Base-by-base conservation (phyloP, 352 stramenopile genomes). In the Phytophthora multivora region DNA sequence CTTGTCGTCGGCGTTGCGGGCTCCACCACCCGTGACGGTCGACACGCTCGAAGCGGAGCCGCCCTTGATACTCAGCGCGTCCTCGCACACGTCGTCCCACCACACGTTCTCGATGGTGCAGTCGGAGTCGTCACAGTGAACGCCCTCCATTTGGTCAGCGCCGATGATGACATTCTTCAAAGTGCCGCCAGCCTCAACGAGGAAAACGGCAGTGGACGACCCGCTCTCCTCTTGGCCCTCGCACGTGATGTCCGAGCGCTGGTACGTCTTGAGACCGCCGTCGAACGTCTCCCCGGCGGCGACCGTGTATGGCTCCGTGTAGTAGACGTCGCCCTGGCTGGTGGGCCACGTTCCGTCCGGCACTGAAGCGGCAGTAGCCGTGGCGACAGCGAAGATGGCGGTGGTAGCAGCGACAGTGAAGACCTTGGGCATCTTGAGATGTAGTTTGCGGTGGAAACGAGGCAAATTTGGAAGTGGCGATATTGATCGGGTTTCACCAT, bases 111-210 rank as follows among this genome's bases (percentile, higher is more conserved):
- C 35, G 5, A 40, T 40, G 35, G 35, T 40, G 35, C 35, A 40
- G 35, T 40, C 35, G 4, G 35, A 40, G 13, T 40, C 45, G 19
- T 64, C 51, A 40, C 63, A 72, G 57, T 72, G 63, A 13, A 68
- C 58, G n/a, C 63, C 63, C 39, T 72, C 51, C 30, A 57, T 58
- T 48, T 72, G 63, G 63, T 72, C 54, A 12, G 41, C 38, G 25
- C 68, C 68, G 57, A 76, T 69, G 65, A 76, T 76, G 39, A 63
- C 68, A 49, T 76, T 76, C 68, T 76, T 72, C 23, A 76, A 58
- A 5, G 62, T 76, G 33, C 50, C 68, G 28, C 68, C 68, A 5
- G 68, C 25, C 56, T 70, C 52, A 30, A 76, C 39, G 16, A 51
- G 51, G 55, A 76, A 76, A 21, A 76, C 54, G 16, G 68, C 63